Evolutionary conservation across 805 yeast species (phyloP).

Genomic region (Clavispora santaluciae): DNA sequence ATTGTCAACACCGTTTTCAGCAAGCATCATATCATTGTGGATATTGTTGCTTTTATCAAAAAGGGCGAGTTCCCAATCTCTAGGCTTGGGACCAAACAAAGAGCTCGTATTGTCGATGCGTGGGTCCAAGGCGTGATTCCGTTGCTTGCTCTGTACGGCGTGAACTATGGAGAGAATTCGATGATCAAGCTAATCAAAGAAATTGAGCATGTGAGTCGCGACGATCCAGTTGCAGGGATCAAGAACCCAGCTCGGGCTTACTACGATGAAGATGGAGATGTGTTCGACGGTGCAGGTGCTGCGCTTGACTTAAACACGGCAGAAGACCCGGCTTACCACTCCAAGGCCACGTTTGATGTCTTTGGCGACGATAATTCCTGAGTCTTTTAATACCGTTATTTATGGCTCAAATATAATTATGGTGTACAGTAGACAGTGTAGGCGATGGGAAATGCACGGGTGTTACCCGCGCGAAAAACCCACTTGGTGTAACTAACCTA

Average conservation of each 20-base stretch:
- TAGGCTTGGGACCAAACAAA: constrained; percentile 69
- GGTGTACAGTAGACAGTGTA: background rate
- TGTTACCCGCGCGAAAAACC: constrained; percentile 1
- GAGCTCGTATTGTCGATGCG: constrained; percentile 60
- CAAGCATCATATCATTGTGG: constrained; percentile 76
- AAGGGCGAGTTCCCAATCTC: constrained; percentile 63
- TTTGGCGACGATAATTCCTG: constrained; percentile 6
- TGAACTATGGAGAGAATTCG: constrained; percentile 64
- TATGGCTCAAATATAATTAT: background rate
- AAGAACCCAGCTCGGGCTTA: constrained; percentile 40
- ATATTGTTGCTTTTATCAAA: constrained; percentile 75
- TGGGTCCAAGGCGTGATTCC: constrained; percentile 46
- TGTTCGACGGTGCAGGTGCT: constrained; percentile 28
- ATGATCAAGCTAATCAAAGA: constrained; percentile 56
- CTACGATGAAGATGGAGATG: constrained; percentile 30
- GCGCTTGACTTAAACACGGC: constrained; percentile 28
- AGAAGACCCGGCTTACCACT: constrained; percentile 1
- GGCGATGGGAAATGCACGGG: background rate
- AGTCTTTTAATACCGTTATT: background rate
- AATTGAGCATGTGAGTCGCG: constrained; percentile 40
- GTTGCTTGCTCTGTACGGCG: constrained; percentile 37
- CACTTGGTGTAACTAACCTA: background rate
- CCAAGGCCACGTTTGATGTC: constrained; percentile 12
- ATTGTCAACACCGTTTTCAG: constrained; percentile 74
- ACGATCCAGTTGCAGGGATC: constrained; percentile 36